Evolutionary conservation across 352 stramenopile species (phyloP).

Genomic region (Phytophthora fragariaefolia): DNA sequence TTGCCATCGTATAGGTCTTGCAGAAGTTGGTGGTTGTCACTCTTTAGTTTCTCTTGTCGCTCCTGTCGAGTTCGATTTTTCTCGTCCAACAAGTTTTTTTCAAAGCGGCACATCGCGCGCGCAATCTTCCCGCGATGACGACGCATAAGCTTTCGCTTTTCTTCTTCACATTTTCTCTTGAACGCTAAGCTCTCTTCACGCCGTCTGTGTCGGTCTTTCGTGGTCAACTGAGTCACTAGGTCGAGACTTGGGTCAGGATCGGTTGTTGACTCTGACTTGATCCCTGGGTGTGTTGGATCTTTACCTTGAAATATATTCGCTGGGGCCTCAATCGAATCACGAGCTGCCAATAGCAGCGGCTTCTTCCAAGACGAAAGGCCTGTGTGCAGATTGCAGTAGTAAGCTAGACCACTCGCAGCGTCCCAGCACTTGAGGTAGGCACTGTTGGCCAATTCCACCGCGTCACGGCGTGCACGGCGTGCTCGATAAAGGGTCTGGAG

Average conservation of each 20-base stretch:
- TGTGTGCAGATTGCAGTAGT: constrained; percentile 59
- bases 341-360: constrained; percentile 42
- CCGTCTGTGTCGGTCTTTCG: constrained; percentile 33
- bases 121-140: constrained; percentile 44
- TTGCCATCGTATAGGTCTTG: constrained; percentile 49
- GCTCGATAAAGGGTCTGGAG: constrained; percentile 46
- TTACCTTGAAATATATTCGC: no score
- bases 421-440: constrained; percentile 63
- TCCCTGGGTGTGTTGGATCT: not conserved
- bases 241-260: not conserved
- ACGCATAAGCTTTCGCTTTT: constrained; percentile 41
- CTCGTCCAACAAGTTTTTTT: constrained; percentile 42
- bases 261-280: not conserved
- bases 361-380: constrained; percentile 55
- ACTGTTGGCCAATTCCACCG: constrained; percentile 33
- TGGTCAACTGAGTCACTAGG: constrained; percentile 14
- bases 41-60: constrained; percentile 42
- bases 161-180: constrained; percentile 40
- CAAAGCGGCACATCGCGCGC: constrained; percentile 45
- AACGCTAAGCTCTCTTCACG: constrained; percentile 43
- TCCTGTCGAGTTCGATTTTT: constrained; percentile 39
- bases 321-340: constrained; percentile 20
- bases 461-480: constrained; percentile 37
- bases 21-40: constrained; percentile 48
- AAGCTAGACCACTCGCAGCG: constrained; percentile 42